Conservation (phyloP, 257 asterid genomes). For the Solanum raphanifolium region DNA sequence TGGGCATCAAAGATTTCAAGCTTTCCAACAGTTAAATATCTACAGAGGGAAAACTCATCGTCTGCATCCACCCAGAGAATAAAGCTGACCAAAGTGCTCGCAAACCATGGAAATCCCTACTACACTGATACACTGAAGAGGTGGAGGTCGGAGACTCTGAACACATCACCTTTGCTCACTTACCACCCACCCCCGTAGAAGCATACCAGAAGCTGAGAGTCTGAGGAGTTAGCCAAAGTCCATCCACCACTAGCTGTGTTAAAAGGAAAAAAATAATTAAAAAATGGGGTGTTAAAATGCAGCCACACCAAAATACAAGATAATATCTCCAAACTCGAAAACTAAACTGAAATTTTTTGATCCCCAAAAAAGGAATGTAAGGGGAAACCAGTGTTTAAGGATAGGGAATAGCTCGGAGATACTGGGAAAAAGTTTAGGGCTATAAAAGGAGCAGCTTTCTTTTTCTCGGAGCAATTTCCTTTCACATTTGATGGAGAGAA, state of each 20-base stretch:
- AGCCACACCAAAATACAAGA: background rate
- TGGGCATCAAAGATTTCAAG: slow-evolving; percentile 13
- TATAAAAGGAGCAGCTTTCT: background rate
- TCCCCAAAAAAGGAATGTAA: background rate
- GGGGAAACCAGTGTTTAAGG: background rate
- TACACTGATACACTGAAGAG: background rate
- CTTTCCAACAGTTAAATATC: slow-evolving; percentile 11
- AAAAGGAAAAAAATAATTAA: background rate
- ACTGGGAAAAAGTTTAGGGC: background rate
- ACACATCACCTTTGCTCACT: slow-evolving; percentile 8
- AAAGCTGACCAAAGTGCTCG: slow-evolving; percentile 6
- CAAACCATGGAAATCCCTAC: background rate
- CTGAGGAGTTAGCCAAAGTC: background rate
- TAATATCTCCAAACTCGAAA: background rate
- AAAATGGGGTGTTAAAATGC: background rate
- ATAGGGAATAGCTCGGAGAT: background rate
- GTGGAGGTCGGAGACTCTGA: slow-evolving; percentile 12
- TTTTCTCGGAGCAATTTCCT: background rate
- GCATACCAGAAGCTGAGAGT: background rate
- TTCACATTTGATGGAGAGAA: background rate
- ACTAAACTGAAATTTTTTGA: background rate
- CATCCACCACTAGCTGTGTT: background rate
- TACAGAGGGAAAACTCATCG: slow-evolving; percentile 13
- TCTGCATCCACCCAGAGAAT: slow-evolving; percentile 9
- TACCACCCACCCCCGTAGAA: slow-evolving; percentile 5